These are phyloP conservation scores for Boletus rubescentipes DNA, from an alignment of 768 basidiomycete species.

Conservation along the genomic window DNA sequence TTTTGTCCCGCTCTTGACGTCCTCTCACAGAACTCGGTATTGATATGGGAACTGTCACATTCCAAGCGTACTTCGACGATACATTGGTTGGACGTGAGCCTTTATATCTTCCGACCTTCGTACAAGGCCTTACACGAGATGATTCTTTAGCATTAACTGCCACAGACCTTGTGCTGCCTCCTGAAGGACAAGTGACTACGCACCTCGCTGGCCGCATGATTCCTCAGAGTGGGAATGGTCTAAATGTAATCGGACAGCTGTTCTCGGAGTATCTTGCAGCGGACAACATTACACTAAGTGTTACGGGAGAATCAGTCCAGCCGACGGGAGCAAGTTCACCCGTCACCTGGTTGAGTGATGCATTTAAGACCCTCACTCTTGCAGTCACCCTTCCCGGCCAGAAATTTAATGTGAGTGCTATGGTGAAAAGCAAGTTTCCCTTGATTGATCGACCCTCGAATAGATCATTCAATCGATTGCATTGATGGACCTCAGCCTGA, in stretches of 20 bases:
- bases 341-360: slow-evolving; percentile 65
- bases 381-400: slow-evolving; percentile 62
- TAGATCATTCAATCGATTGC: slow-evolving; percentile 65
- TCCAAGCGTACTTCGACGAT: slow-evolving; percentile 59
- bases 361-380: slow-evolving; percentile 65
- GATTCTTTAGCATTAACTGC: slow-evolving; percentile 48
- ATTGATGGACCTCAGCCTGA: slow-evolving; percentile 55
- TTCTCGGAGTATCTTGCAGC: slow-evolving; percentile 67
- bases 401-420: slow-evolving; percentile 44
- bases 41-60: slow-evolving; percentile 61
- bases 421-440: not conserved
- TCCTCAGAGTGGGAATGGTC: slow-evolving; percentile 55
- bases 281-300: slow-evolving; percentile 58
- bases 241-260: slow-evolving; percentile 56
- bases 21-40: slow-evolving; percentile 59
- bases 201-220: slow-evolving; percentile 65
- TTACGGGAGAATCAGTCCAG: slow-evolving; percentile 59
- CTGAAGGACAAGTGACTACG: slow-evolving; percentile 45
- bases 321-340: slow-evolving; percentile 50
- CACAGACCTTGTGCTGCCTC: slow-evolving; percentile 47
- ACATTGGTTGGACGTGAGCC: slow-evolving; percentile 60
- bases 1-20: slow-evolving; percentile 11
- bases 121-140: not conserved
- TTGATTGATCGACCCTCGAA: not conserved
- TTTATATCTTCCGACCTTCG: not conserved